Percentiles rank a stretch among this genome's conserved stretches.
These are phyloP conservation scores for Xanthoconium separans DNA, from an alignment of 1,284 basidiomycete species.

Conservation along the genomic window DNA sequence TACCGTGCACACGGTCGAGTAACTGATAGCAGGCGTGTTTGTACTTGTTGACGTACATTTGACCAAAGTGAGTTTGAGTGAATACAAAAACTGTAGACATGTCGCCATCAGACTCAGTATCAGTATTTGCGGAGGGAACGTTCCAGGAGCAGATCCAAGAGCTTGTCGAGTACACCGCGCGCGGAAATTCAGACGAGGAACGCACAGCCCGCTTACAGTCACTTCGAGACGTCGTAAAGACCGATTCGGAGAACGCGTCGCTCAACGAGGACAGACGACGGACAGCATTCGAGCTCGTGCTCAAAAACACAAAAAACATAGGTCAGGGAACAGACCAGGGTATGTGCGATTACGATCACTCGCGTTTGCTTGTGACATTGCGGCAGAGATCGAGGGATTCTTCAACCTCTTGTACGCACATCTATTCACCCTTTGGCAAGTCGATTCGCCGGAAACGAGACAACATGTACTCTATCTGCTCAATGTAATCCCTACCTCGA, in stretches of 20 bases:
- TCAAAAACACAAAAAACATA: slow-evolving; percentile 61
- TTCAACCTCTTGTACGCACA: slow-evolving; percentile 79
- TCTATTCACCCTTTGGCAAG: slow-evolving; percentile 56
- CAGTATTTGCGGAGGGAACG: slow-evolving; percentile 86
- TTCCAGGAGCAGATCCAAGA: slow-evolving; percentile 85
- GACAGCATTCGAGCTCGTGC: slow-evolving; percentile 55
- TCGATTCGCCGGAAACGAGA: slow-evolving; percentile 54
- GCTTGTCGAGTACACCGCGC: slow-evolving; percentile 73
- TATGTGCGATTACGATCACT: slow-evolving; percentile 31
- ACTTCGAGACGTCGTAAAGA: slow-evolving; percentile 60
- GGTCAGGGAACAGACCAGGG: slow-evolving; percentile 78
- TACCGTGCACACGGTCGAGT: too few relatives aligned
- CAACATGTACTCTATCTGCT: slow-evolving; percentile 51
- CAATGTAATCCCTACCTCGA: slow-evolving; percentile 53
- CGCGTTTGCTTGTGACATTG: slow-evolving; percentile 6
- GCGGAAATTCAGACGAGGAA: slow-evolving; percentile 68
- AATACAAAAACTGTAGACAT: slow-evolving; percentile 10
- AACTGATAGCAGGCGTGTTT: not conserved
- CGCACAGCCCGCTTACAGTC: slow-evolving; percentile 62
- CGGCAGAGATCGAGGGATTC: slow-evolving; percentile 79
- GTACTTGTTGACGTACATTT: not conserved
- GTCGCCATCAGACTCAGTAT: slow-evolving; percentile 61
- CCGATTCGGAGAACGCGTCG: slow-evolving; percentile 32
- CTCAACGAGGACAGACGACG: slow-evolving; percentile 51
- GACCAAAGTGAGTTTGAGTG: too few relatives aligned